Evolutionary conservation across 108 stramenopile genomes (phyloP).

Genomic region (Skeletonema costatum): DNA sequence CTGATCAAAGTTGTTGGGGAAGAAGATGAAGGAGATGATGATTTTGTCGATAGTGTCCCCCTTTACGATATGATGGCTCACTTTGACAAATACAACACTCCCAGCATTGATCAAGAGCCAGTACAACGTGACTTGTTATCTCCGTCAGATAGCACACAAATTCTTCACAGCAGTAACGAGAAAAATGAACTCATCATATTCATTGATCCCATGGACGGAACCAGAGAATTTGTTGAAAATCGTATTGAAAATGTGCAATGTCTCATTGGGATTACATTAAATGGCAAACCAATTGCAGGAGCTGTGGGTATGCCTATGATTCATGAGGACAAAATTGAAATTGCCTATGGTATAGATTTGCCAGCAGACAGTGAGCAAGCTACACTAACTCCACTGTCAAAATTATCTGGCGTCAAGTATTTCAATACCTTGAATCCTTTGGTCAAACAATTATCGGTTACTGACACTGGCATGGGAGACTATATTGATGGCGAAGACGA

Average conservation of each 20-base stretch:
- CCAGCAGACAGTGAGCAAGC: background rate
- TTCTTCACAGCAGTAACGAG: background rate
- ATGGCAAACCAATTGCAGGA: constrained; percentile 64
- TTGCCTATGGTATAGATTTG: constrained; percentile 26
- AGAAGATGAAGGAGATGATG: constrained; percentile 36
- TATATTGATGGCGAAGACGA: constrained; percentile 14
- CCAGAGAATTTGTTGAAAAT: constrained; percentile 85
- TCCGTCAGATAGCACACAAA: background rate
- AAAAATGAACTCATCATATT: constrained; percentile 49
- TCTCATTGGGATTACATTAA: constrained; percentile 70
- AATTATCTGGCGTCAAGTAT: constrained; percentile 21
- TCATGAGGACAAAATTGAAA: constrained; percentile 29
- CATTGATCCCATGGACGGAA: constrained; percentile 87
- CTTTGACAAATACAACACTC: constrained; percentile 37
- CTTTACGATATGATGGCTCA: constrained; percentile 8
- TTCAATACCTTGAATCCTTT: constrained; percentile 18
- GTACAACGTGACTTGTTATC: constrained; percentile 20
- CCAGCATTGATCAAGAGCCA: constrained; percentile 30
- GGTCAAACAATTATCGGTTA: background rate
- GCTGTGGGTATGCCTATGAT: constrained; percentile 79
- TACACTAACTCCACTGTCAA: background rate
- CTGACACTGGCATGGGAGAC: background rate
- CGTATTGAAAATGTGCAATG: constrained; percentile 75
- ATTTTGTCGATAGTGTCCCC: constrained; percentile 1
- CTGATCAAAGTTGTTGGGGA: constrained; percentile 38